Conservation (phyloP, 805 yeast species). For the Lipomyces kockii region DNA sequence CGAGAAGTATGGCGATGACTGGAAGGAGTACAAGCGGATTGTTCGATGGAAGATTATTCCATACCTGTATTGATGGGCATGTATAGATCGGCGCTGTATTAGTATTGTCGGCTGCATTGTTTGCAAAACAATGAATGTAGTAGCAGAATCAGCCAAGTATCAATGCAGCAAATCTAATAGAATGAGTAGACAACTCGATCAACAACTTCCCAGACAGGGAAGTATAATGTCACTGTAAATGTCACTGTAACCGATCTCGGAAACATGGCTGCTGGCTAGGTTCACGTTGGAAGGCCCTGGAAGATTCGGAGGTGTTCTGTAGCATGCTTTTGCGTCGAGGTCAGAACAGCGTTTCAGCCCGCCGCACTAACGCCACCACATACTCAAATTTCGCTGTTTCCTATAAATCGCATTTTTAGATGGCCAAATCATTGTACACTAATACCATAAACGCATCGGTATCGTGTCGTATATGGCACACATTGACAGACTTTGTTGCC, state of each 20-base stretch:
- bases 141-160: neutral
- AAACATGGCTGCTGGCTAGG: neutral
- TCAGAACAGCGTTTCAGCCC: neutral
- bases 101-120: too few species aligned
- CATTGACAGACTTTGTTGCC: neutral
- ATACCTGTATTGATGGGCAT: slow-evolving; percentile 63
- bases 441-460: neutral
- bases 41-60: slow-evolving; percentile 95
- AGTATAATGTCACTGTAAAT: too few species aligned
- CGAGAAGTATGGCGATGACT: slow-evolving; percentile 79
- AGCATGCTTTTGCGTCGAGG: neutral
- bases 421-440: neutral
- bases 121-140: neutral
- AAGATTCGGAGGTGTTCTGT: neutral
- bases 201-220: neutral
- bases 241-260: neutral
- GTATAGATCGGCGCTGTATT: neutral
- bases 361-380: neutral
- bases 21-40: slow-evolving; percentile 77
- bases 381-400: neutral
- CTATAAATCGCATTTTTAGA: neutral
- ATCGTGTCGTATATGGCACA: neutral
- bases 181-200: too few species aligned
- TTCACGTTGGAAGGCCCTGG: neutral
- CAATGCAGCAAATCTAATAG: neutral